phyloP scores from a whole-genome alignment of 768 basidiomycete genomes.

The Porphyrellus cyaneotinctus region DNA sequence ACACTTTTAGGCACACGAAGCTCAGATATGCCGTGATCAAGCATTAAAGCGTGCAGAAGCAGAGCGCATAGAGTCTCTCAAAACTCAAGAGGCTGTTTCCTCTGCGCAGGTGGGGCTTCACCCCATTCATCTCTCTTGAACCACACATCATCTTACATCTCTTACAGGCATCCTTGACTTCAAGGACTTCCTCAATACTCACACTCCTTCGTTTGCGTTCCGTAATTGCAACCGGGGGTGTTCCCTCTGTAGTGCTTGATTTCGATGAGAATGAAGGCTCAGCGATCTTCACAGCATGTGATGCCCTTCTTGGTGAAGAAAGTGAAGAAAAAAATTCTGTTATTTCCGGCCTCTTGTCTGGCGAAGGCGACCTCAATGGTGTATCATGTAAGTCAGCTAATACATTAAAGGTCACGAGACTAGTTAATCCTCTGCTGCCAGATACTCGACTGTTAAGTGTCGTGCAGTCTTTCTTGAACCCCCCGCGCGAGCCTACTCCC shows the following conservation, averaged over 20 bases:
- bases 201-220: constrained; percentile 57
- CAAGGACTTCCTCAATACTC: constrained; percentile 49
- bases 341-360: constrained; percentile 53
- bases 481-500: constrained; percentile 34
- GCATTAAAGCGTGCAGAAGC: constrained; percentile 51
- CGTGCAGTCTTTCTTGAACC: constrained; percentile 48
- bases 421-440: constrained; percentile 27
- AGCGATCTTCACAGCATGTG: constrained; percentile 50
- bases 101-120: constrained; percentile 50
- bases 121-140: neutral
- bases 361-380: constrained; percentile 56
- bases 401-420: constrained; percentile 2
- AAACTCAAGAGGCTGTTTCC: constrained; percentile 52
- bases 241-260: constrained; percentile 39
- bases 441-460: constrained; percentile 62
- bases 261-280: constrained; percentile 50
- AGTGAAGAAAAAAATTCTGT: constrained; percentile 45
- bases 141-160: neutral
- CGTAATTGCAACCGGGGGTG: constrained; percentile 42
- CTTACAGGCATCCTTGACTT: constrained; percentile 40
- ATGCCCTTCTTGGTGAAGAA: constrained; percentile 56
- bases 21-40: constrained; percentile 55
- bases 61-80: constrained; percentile 53
- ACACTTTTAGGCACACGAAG: constrained; percentile 52
- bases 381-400: constrained; percentile 52